Percentiles rank a stretch among this genome's conserved stretches.
Evolutionary conservation across 495 filamentous ascomycete species (phyloP).

Genomic region (Amorphotheca resinae): DNA sequence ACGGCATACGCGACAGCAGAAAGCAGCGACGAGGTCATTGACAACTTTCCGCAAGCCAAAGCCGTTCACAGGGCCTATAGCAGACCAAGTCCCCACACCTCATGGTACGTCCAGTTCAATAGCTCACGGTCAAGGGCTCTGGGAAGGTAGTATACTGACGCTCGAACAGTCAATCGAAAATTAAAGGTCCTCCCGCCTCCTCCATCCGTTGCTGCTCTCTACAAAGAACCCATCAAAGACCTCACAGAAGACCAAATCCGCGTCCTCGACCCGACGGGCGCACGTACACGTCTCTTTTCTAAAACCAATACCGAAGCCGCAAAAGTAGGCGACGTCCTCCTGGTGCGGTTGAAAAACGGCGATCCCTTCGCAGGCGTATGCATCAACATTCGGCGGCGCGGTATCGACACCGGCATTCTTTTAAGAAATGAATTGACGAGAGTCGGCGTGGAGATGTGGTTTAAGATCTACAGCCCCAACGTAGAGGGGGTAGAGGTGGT

Average conservation of each 20-base stretch:
- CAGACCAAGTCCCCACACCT: constrained; percentile 13
- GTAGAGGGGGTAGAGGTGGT: constrained; percentile 89
- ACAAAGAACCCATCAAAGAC: constrained; percentile 47
- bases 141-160: background rate
- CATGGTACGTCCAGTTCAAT: constrained; percentile 17
- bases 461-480: constrained; percentile 82
- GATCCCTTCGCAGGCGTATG: constrained; percentile 86
- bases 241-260: constrained; percentile 54
- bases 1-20: constrained; percentile 31
- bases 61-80: background rate
- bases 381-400: constrained; percentile 69
- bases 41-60: constrained; percentile 16
- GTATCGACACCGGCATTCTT: constrained; percentile 75
- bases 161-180: constrained; percentile 23
- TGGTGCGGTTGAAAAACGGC: constrained; percentile 61
- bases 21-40: constrained; percentile 13
- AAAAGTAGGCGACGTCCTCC: constrained; percentile 77
- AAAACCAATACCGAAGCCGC: constrained; percentile 60
- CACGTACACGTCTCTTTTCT: constrained; percentile 69
- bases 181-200: constrained; percentile 44
- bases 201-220: constrained; percentile 25
- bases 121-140: background rate
- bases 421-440: constrained; percentile 71
- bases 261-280: constrained; percentile 69
- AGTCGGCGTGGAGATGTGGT: constrained; percentile 95